Evolutionary conservation across 1,284 basidiomycete genomes (phyloP), one percentile per base, ranked within the genome.

Genomic region (Pseudozyma flocculosa): DNA sequence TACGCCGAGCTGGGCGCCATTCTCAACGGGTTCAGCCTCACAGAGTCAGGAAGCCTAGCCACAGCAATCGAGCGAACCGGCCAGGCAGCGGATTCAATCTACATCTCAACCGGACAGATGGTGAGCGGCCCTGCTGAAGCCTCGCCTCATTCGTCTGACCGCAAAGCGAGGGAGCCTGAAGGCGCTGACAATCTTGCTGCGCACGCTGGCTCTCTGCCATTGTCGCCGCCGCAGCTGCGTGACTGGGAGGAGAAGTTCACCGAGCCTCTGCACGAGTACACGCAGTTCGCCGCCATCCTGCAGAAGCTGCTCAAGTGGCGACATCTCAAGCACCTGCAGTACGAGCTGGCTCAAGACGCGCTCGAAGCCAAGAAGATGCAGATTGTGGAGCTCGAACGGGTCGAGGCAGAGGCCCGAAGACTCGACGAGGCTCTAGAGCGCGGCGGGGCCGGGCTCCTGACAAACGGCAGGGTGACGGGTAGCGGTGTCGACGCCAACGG

Each of bases 271-370:
- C 89, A 95, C 73, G 93, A 96, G 76, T 98, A 98, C 79, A 83
- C 87, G 36, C 94, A 98, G 78, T 99, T 97, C 76, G 92, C 90
- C 9, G 82, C 84, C 13, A 92, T 97, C 70, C 95, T 99, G 80
- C 93, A 91, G 81, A 89, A 89, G 73, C 82, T 97, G 21, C 85
- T 99, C 45, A 86, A 86, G 1, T 99, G 95, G 81, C 87, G 95
- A 29, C 95, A 98, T 78, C 90, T 94, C 80, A 98, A 98, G 80
- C 93, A 99, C 68, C 89, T 94, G 11, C 95, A 99, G 78, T 93
- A 89, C 73, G 95, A 98, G 80, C 88, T 95, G 83, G 94, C 94
- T 0, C 89, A 93, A 76, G 94, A 97, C 73, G 84, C 84, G 26
- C 82, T 98, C 19, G 92, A 94, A 62, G 83, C 82, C 14, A 96